These are phyloP conservation scores for Wickerhamiella lipophila DNA, from an alignment of 805 yeast species.

Conservation along the genomic window DNA sequence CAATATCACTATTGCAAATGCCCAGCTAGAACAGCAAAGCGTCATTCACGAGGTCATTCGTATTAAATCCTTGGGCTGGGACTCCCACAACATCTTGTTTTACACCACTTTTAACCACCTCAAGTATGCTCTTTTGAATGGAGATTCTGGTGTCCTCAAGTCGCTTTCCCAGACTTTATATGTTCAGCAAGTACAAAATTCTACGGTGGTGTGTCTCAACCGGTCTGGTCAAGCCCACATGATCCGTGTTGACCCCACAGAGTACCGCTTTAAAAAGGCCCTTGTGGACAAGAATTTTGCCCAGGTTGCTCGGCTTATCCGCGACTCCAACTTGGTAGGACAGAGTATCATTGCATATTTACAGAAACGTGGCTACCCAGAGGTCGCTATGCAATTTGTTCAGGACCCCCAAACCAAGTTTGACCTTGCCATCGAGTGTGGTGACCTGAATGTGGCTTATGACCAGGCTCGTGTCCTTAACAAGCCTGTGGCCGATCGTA, in stretches of 20 bases:
- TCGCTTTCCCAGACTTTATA: conserved; percentile 83
- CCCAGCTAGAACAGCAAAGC: conserved; percentile 61
- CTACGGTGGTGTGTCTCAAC: conserved; percentile 64
- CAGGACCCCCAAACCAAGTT: conserved; percentile 93
- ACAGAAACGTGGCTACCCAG: conserved; percentile 93
- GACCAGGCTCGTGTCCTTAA: conserved; percentile 74
- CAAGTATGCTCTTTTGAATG: conserved; percentile 83
- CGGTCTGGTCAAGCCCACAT: conserved; percentile 77
- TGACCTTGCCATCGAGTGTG: conserved; percentile 89
- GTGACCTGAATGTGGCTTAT: conserved; percentile 75
- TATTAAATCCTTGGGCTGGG: conserved; percentile 96
- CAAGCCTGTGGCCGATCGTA: conserved; percentile 60
- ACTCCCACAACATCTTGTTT: conserved; percentile 78
- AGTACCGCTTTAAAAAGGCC: conserved; percentile 90
- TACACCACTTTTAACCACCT: conserved; percentile 93
- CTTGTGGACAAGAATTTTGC: conserved; percentile 77
- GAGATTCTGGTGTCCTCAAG: conserved; percentile 89
- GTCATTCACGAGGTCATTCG: conserved; percentile 93
- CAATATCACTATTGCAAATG: conserved; percentile 76
- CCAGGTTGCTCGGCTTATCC: conserved; percentile 83
- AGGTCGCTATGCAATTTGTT: conserved; percentile 92
- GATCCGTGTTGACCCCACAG: conserved; percentile 82
- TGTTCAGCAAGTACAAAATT: conserved; percentile 54
- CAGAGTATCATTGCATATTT: conserved; percentile 92
- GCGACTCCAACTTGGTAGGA: conserved; percentile 83